A percentile compares a stretch with the other conserved stretches of the same genome.
Conservation (phyloP, 2,329 filamentous ascomycete species). For the Colletotrichum tropicale region DNA sequence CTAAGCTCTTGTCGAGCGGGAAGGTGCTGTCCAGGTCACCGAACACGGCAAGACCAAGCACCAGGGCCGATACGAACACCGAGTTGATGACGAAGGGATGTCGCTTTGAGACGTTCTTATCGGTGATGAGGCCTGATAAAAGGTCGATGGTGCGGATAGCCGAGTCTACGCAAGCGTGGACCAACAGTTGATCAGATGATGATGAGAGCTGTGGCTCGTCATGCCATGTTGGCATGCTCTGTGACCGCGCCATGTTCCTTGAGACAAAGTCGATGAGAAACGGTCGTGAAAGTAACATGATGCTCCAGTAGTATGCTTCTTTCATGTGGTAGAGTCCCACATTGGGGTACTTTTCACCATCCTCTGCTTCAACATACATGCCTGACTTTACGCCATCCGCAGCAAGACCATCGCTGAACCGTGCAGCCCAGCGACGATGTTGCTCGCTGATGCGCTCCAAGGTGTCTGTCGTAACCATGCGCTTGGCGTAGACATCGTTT, state of each 20-base stretch:
- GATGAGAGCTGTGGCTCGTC: neutral
- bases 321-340: slow-evolving; percentile 36
- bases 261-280: slow-evolving; percentile 35
- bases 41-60: slow-evolving; percentile 48
- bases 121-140: slow-evolving; percentile 36
- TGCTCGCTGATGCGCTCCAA: slow-evolving; percentile 29
- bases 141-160: slow-evolving; percentile 40
- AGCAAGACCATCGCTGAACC: slow-evolving; percentile 20
- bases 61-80: slow-evolving; percentile 47
- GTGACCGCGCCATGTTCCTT: slow-evolving; percentile 5
- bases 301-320: slow-evolving; percentile 40
- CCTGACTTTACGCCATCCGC: slow-evolving; percentile 21
- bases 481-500: slow-evolving; percentile 35
- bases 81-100: slow-evolving; percentile 51
- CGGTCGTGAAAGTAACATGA: slow-evolving; percentile 40
- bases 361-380: slow-evolving; percentile 12
- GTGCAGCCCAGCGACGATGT: slow-evolving; percentile 29
- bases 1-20: slow-evolving; percentile 30
- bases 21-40: slow-evolving; percentile 44
- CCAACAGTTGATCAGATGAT: slow-evolving; percentile 26
- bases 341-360: slow-evolving; percentile 25
- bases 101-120: slow-evolving; percentile 39
- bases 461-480: slow-evolving; percentile 29
- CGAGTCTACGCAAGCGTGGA: slow-evolving; percentile 38
- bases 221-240: neutral